A percentile compares a stretch with the other conserved stretches of the same genome.
Evolutionary conservation across 768 basidiomycete species (phyloP).

Genomic region (Auricularia auricula-judae): DNA sequence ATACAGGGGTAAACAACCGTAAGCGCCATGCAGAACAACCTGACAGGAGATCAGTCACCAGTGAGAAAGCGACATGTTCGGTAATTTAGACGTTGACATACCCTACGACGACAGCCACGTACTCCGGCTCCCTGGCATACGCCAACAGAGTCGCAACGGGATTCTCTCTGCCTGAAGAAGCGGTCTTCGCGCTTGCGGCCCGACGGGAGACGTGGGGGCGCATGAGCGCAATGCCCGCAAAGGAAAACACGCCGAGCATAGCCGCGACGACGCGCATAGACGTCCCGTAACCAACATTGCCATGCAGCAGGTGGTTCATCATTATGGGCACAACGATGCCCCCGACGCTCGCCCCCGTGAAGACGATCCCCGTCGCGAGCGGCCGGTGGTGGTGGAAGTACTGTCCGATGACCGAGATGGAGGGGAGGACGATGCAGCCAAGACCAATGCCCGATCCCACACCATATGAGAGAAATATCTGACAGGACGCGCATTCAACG

Average conservation of each 20-base stretch:
- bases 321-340: conserved; percentile 52
- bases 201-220: conserved; percentile 21
- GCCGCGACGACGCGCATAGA: conserved; percentile 38
- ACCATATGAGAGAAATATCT: conserved; percentile 45
- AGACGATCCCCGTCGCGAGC: conserved; percentile 43
- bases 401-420: conserved; percentile 38
- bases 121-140: not conserved
- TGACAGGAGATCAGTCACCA: not conserved
- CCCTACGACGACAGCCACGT: not conserved
- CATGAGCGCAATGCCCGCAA: conserved; percentile 30
- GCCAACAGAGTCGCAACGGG: not conserved
- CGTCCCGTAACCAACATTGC: conserved; percentile 31
- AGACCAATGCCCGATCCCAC: conserved; percentile 36
- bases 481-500: not conserved
- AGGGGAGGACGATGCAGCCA: conserved; percentile 38
- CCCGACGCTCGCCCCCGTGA: conserved; percentile 49
- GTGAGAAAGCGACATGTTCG: not conserved
- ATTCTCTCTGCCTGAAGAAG: conserved; percentile 19
- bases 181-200: conserved; percentile 19
- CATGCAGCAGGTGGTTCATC: conserved; percentile 36
- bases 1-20: not conserved
- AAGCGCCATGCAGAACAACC: not conserved
- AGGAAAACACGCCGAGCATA: conserved; percentile 26
- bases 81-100: not conserved
- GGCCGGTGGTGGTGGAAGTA: conserved; percentile 38